A percentile compares a stretch with the other conserved stretches of the same genome.
phyloP scores from a whole-genome alignment of 257 asterid species.

The Petrea volubilis region DNA sequence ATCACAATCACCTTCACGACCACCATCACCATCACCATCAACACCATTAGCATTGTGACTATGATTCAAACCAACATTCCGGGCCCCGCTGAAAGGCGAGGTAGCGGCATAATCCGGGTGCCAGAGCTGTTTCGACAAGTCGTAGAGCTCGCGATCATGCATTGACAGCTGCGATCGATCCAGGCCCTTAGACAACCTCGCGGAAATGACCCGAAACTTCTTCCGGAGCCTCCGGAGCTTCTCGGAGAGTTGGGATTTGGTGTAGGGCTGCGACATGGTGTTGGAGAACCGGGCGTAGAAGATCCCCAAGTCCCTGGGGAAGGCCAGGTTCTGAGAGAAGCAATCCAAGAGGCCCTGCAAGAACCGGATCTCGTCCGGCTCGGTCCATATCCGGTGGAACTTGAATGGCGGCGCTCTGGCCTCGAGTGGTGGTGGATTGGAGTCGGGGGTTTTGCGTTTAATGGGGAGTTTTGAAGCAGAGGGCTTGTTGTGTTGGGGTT shows the following conservation, averaged over 20 bases:
- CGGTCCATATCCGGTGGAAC: slow-evolving; percentile 88
- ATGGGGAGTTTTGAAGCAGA: slow-evolving; percentile 71
- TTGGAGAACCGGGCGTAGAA: slow-evolving; percentile 69
- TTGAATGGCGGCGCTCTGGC: slow-evolving; percentile 60
- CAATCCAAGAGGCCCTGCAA: slow-evolving; percentile 61
- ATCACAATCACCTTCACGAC: slow-evolving; percentile 1
- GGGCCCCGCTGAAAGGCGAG: slow-evolving; percentile 55
- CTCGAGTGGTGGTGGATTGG: slow-evolving; percentile 21
- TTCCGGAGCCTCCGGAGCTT: slow-evolving; percentile 79
- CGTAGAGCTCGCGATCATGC: slow-evolving; percentile 70
- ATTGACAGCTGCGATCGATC: slow-evolving; percentile 48
- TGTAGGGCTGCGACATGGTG: slow-evolving; percentile 80
- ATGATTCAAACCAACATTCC: slow-evolving; percentile 29
- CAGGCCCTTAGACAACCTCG: slow-evolving; percentile 57
- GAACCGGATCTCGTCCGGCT: slow-evolving; percentile 87
- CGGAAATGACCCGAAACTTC: slow-evolving; percentile 65
- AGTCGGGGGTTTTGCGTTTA: slow-evolving; percentile 76
- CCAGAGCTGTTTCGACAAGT: slow-evolving; percentile 65
- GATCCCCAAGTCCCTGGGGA: slow-evolving; percentile 68
- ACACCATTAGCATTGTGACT: neutral
- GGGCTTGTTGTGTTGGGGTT: slow-evolving; percentile 23
- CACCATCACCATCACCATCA: neutral
- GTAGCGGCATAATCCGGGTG: slow-evolving; percentile 56
- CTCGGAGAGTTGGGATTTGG: slow-evolving; percentile 82
- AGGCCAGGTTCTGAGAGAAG: slow-evolving; percentile 46